Evolutionary conservation across 345 rosid genomes (phyloP).

Genomic region (Lepidium aucheri): DNA sequence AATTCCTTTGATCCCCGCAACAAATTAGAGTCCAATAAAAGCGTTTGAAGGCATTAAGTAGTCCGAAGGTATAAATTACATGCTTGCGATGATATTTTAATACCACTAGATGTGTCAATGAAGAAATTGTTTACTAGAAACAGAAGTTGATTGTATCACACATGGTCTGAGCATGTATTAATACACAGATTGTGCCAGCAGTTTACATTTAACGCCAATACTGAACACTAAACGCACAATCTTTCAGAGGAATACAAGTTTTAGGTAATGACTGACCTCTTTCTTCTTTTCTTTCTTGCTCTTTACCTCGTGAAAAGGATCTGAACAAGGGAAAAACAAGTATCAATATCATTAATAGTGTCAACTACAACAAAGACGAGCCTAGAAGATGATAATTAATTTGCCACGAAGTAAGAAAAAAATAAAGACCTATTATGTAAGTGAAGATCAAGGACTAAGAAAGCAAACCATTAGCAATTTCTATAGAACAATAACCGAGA

Average conservation of each 20-base stretch:
- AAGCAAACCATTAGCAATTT: not conserved
- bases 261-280: slow-evolving; percentile 45
- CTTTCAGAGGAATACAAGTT: not conserved
- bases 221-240: not conserved
- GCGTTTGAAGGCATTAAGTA: not conserved
- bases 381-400: slow-evolving; percentile 1
- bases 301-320: slow-evolving; percentile 96
- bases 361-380: not conserved
- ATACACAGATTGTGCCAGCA: not conserved
- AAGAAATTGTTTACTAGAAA: not conserved
- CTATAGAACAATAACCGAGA: not conserved
- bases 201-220: not conserved
- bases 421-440: not conserved
- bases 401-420: not conserved
- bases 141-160: not conserved
- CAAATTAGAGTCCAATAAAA: not conserved
- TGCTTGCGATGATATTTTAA: not conserved
- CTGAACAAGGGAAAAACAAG: slow-evolving; percentile 31
- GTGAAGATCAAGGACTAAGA: not conserved
- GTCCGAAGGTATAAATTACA: not conserved
- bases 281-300: slow-evolving; percentile 93
- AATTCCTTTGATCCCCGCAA: not conserved
- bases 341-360: not conserved
- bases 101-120: not conserved
- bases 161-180: not conserved